Evolutionary conservation across 164 flowering plant species (phyloP).

Genomic region (Magnolia officinalis): DNA sequence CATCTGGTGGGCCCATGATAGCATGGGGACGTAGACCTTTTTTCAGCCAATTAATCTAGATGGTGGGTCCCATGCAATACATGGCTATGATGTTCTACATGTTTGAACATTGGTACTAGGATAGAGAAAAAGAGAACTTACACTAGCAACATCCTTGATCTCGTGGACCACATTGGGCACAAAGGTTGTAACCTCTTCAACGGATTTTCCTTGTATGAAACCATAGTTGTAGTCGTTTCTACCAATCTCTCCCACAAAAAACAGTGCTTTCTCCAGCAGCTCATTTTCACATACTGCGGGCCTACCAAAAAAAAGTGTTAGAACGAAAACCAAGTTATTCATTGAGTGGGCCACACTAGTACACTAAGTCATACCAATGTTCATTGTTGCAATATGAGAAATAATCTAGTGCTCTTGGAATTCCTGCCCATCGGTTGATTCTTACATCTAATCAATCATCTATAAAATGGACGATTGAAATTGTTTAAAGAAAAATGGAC

Average conservation of each 20-base stretch:
- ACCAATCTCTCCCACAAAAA: slow-evolving; percentile 11
- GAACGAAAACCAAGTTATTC: no score
- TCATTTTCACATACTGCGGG: not conserved
- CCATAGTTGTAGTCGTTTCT: slow-evolving; percentile 9
- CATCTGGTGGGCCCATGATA: no score
- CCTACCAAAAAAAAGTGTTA: no score
- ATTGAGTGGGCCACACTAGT: no score
- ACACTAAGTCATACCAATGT: no score
- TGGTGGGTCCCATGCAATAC: not conserved
- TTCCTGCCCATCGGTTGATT: no score
- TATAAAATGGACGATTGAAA: no score
- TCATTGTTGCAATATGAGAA: no score
- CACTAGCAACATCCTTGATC: slow-evolving; percentile 1
- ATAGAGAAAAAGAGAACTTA: not conserved
- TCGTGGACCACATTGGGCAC: slow-evolving; percentile 2
- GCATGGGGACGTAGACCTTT: not conserved
- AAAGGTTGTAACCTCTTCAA: not conserved
- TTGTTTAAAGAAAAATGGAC: no score
- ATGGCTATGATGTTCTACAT: not conserved
- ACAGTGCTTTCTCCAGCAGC: not conserved
- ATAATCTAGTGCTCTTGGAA: no score
- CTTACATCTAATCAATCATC: no score
- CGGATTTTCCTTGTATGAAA: slow-evolving; percentile 9
- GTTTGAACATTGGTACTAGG: not conserved
- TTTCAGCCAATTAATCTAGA: not conserved